A percentile compares a stretch with the other conserved stretches of the same genome.
Evolutionary conservation across 495 filamentous ascomycete genomes (phyloP).

Genomic region (Durotheca rogersii): DNA sequence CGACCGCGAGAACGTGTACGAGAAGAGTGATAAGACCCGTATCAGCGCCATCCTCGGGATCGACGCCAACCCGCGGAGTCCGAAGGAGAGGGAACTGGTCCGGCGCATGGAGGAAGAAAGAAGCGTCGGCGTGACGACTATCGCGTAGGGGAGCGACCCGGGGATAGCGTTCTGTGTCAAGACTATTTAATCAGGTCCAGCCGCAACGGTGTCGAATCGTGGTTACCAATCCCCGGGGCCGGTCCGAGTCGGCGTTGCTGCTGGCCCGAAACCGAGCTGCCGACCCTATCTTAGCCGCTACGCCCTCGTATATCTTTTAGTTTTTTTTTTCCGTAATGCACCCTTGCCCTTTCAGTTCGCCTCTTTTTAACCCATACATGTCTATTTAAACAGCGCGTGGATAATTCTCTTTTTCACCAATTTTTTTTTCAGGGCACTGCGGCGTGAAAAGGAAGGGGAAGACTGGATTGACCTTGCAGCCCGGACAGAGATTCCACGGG

Average conservation of each 20-base stretch:
- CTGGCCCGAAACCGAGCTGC: too few relatives aligned
- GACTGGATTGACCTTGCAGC: constrained; percentile 5
- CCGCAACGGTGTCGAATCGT: too few relatives aligned
- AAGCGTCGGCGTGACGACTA: constrained; percentile 16
- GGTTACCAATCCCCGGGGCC: too few relatives aligned
- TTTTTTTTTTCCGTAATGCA: constrained; percentile 10
- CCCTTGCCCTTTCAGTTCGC: too few relatives aligned
- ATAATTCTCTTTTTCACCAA: constrained; percentile 1
- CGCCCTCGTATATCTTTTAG: constrained; percentile 6
- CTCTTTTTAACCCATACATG: too few relatives aligned
- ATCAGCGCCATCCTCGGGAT: constrained; percentile 57
- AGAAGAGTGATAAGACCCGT: constrained; percentile 50
- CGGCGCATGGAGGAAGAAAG: constrained; percentile 51
- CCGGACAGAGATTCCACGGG: background rate
- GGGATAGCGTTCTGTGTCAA: background rate
- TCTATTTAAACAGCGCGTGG: constrained; percentile 6
- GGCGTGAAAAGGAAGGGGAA: constrained; percentile 6
- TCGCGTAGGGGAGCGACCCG: constrained; percentile 3
- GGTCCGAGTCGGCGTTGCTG: too few relatives aligned
- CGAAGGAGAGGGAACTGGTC: constrained; percentile 55
- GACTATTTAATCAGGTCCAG: too few relatives aligned
- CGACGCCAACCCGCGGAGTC: constrained; percentile 54
- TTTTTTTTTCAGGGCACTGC: constrained; percentile 14
- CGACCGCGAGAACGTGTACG: constrained; percentile 39
- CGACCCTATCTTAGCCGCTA: background rate